Percentiles rank a stretch among this genome's conserved stretches.
Conservation (phyloP, 208 protist species). For the Acanthamoeba castellanii region DNA sequence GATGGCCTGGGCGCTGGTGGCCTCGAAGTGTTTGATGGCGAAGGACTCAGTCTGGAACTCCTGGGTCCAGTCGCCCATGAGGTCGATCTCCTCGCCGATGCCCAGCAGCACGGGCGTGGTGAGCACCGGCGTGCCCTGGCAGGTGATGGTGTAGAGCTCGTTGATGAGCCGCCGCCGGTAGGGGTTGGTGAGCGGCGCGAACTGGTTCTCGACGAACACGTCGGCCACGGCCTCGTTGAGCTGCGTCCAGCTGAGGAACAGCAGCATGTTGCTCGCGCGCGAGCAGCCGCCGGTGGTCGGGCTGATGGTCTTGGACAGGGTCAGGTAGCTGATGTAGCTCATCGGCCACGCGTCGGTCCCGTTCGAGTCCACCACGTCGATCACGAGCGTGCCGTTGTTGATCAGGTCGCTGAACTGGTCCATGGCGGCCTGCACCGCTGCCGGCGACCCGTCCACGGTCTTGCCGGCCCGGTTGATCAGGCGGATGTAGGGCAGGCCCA, state of each 20-base stretch:
- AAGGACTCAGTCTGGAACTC: neutral
- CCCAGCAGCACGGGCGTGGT: constrained; percentile 54
- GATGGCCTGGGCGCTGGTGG: neutral
- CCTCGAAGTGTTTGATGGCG: constrained; percentile 34
- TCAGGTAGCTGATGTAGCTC: constrained; percentile 57
- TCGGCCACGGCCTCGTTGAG: constrained; percentile 39
- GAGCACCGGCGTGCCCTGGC: constrained; percentile 11
- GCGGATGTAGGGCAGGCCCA: constrained; percentile 61
- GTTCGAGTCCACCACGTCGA: constrained; percentile 10
- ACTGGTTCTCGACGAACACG: neutral
- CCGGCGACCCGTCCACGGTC: constrained; percentile 7
- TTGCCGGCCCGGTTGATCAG: constrained; percentile 57
- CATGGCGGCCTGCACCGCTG: constrained; percentile 71
- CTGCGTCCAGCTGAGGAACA: constrained; percentile 73
- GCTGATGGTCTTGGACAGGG: constrained; percentile 2
- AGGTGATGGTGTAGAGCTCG: constrained; percentile 51
- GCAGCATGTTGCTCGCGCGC: constrained; percentile 28
- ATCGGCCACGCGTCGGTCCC: constrained; percentile 12
- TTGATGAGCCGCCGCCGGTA: constrained; percentile 52
- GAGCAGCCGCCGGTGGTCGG: constrained; percentile 21
- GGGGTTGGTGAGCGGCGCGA: constrained; percentile 38
- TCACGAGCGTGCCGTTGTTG: constrained; percentile 46
- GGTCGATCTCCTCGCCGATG: constrained; percentile 12
- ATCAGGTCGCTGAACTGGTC: constrained; percentile 65
- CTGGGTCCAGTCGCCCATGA: constrained; percentile 38